A percentile compares a stretch with the other conserved stretches of the same genome.
phyloP scores from a whole-genome alignment of 1,284 basidiomycete species.

The Filobasidium uniguttulatum region DNA sequence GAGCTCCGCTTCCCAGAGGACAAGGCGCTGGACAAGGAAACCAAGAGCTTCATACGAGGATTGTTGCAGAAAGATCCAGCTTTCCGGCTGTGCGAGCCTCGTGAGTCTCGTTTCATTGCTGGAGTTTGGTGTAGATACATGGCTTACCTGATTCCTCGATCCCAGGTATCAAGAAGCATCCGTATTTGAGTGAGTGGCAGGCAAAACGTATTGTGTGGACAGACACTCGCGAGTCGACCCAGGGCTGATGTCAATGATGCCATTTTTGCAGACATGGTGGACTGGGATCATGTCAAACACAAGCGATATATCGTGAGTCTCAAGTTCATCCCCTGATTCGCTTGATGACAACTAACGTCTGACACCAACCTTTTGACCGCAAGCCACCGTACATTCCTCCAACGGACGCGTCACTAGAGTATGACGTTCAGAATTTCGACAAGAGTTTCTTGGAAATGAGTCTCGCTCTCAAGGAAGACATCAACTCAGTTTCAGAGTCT shows the following conservation, averaged over 20 bases:
- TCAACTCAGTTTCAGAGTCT: slow-evolving; percentile 15
- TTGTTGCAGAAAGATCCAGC: slow-evolving; percentile 82
- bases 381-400: slow-evolving; percentile 90
- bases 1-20: slow-evolving; percentile 80
- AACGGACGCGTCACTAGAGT: slow-evolving; percentile 80
- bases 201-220: neutral
- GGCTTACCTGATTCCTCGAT: neutral
- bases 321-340: neutral
- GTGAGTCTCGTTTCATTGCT: slow-evolving; percentile 25
- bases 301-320: slow-evolving; percentile 61
- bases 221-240: neutral
- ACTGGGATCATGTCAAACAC: slow-evolving; percentile 85
- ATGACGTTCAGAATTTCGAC: slow-evolving; percentile 95
- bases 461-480: slow-evolving; percentile 40
- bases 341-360: neutral
- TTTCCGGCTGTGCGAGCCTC: slow-evolving; percentile 75
- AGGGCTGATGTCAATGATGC: neutral
- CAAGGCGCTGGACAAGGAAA: slow-evolving; percentile 78
- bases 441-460: slow-evolving; percentile 92
- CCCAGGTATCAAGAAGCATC: slow-evolving; percentile 64
- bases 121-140: neutral
- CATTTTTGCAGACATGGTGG: slow-evolving; percentile 30
- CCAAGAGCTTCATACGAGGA: slow-evolving; percentile 85
- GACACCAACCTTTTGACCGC: neutral
- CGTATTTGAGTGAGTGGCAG: slow-evolving; percentile 57